These are phyloP conservation scores for Talaromyces albobiverticillius DNA, from an alignment of 2,329 filamentous ascomycete genomes.

Conservation along the genomic window DNA sequence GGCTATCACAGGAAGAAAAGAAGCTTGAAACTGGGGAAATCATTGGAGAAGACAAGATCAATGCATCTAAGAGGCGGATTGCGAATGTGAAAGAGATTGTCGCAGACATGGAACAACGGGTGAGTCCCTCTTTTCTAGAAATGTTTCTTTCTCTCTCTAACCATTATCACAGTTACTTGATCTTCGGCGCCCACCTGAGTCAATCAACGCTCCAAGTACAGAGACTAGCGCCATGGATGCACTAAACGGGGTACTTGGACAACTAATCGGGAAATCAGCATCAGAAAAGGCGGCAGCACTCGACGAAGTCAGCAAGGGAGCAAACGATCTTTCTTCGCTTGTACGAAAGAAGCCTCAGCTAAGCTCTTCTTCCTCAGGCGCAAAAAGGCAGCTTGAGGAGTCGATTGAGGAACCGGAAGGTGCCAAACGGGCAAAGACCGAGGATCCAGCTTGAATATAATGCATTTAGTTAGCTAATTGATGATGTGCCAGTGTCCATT, in stretches of 20 bases:
- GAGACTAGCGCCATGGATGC: conserved; percentile 45
- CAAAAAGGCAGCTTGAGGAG: conserved; percentile 31
- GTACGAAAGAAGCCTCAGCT: conserved; percentile 54
- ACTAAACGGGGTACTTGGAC: conserved; percentile 57
- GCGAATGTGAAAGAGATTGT: conserved; percentile 61
- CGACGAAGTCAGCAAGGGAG: conserved; percentile 53
- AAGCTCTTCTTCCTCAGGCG: conserved; percentile 16
- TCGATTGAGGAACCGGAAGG: conserved; percentile 11
- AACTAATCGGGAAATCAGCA: conserved; percentile 55
- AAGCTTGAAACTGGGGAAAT: conserved; percentile 36
- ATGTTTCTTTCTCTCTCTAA: background rate
- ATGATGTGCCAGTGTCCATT: background rate
- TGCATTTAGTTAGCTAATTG: background rate
- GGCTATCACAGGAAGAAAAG: conserved; percentile 53
- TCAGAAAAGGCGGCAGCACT: conserved; percentile 53
- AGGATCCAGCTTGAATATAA: conserved; percentile 10
- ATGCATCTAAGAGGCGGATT: conserved; percentile 47
- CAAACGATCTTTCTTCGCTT: conserved; percentile 59
- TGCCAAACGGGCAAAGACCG: conserved; percentile 16
- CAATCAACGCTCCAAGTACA: conserved; percentile 38
- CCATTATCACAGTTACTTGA: conserved; percentile 52
- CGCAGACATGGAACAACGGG: conserved; percentile 59
- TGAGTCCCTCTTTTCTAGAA: conserved; percentile 27
- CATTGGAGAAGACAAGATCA: conserved; percentile 39
- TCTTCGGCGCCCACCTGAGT: conserved; percentile 54